Percentiles rank a stretch among this genome's conserved stretches.
Conservation (phyloP, 2,329 filamentous ascomycete species). For the Boeremia exigua region DNA sequence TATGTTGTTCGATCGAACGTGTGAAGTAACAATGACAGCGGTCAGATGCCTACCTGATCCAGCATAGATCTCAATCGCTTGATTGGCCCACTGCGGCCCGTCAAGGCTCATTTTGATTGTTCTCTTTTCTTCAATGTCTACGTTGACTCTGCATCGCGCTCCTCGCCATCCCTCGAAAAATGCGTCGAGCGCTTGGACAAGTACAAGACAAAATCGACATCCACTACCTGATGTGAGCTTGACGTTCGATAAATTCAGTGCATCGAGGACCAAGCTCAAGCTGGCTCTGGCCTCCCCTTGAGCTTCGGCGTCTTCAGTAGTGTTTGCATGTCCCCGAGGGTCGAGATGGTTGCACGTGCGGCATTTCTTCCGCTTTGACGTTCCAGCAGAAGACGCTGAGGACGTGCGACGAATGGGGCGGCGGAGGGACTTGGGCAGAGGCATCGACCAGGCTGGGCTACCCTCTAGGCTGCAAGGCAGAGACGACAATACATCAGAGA, state of each 20-base stretch:
- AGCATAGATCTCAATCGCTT: slow-evolving; percentile 38
- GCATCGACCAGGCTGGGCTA: slow-evolving; percentile 23
- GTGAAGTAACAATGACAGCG: background rate
- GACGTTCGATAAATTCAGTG: slow-evolving; percentile 27
- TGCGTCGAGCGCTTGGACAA: slow-evolving; percentile 36
- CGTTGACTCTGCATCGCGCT: slow-evolving; percentile 24
- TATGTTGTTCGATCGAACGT: background rate
- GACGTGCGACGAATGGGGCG: slow-evolving; percentile 22
- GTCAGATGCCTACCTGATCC: slow-evolving; percentile 30
- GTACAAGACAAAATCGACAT: slow-evolving; percentile 39
- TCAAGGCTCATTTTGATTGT: slow-evolving; percentile 37
- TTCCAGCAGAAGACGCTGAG: slow-evolving; percentile 16
- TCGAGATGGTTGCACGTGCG: slow-evolving; percentile 39
- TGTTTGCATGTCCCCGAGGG: slow-evolving; percentile 33
- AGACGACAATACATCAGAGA: slow-evolving; percentile 11
- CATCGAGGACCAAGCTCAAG: slow-evolving; percentile 36
- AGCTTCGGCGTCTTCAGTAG: slow-evolving; percentile 28
- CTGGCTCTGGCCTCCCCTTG: slow-evolving; percentile 23
- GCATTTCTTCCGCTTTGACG: slow-evolving; percentile 31
- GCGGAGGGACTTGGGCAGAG: slow-evolving; percentile 32
- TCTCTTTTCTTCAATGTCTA: slow-evolving; percentile 36
- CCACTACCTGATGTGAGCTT: slow-evolving; percentile 23
- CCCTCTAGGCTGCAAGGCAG: background rate
- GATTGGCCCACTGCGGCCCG: slow-evolving; percentile 28
- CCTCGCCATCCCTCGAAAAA: slow-evolving; percentile 38